These are phyloP conservation scores for Barnettozyma pratensis DNA, from an alignment of 805 yeast genomes.

Conservation along the genomic window DNA sequence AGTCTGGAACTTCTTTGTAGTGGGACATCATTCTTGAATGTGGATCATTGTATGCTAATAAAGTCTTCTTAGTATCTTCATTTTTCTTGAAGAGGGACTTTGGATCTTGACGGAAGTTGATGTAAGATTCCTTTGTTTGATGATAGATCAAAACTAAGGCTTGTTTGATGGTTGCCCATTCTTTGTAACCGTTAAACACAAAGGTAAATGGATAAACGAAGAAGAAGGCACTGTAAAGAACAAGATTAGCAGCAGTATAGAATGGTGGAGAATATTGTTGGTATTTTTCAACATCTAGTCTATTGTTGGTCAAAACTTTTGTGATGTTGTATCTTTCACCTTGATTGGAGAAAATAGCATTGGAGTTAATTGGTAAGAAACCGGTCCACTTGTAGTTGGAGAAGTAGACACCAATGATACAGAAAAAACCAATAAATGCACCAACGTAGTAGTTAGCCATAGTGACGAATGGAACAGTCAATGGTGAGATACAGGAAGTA, in stretches of 20 bases:
- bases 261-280: constrained; percentile 59
- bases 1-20: constrained; percentile 59
- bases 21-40: constrained; percentile 45
- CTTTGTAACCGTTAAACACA: constrained; percentile 29
- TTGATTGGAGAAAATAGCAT: constrained; percentile 44
- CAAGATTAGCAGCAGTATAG: constrained; percentile 57
- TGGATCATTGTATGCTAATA: constrained; percentile 35
- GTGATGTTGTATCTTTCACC: constrained; percentile 45
- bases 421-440: constrained; percentile 26
- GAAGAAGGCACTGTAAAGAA: constrained; percentile 50
- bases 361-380: constrained; percentile 42
- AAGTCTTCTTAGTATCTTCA: not conserved
- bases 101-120: not conserved
- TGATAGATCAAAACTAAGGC: not conserved
- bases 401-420: constrained; percentile 35
- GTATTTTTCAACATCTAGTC: constrained; percentile 43
- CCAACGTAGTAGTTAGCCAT: constrained; percentile 30
- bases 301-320: constrained; percentile 37
- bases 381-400: constrained; percentile 35
- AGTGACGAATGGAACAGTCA: constrained; percentile 42
- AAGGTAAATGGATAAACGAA: constrained; percentile 45
- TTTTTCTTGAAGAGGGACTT: not conserved
- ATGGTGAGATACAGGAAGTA: constrained; percentile 21
- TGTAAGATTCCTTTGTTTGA: not conserved
- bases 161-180: constrained; percentile 32